A percentile compares a stretch with the other conserved stretches of the same genome.
phyloP scores from a whole-genome alignment of 768 basidiomycete species.

The Daedalea quercina region DNA sequence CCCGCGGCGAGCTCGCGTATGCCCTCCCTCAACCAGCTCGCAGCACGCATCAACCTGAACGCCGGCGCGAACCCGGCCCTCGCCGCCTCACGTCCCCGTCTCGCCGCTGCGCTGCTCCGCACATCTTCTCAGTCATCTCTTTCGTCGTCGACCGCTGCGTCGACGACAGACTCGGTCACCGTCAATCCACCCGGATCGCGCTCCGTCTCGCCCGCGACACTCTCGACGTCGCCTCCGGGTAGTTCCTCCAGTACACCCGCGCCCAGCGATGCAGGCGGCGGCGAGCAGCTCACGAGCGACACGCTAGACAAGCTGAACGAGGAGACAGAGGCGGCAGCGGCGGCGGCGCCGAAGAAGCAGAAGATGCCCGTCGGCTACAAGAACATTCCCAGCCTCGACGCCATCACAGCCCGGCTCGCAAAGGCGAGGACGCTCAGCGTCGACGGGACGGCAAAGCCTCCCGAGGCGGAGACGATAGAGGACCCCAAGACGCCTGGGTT shows the following conservation, averaged over 20 bases:
- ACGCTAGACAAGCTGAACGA: slow-evolving; percentile 58
- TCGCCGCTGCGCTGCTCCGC: slow-evolving; percentile 67
- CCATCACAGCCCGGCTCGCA: slow-evolving; percentile 74
- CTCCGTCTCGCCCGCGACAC: slow-evolving; percentile 54
- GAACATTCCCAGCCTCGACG: slow-evolving; percentile 82
- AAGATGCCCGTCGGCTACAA: slow-evolving; percentile 64
- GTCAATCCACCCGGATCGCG: slow-evolving; percentile 66
- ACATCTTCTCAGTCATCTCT: slow-evolving; percentile 49
- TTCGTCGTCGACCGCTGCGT: slow-evolving; percentile 41
- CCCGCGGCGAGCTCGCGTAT: slow-evolving; percentile 33
- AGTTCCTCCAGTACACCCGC: slow-evolving; percentile 36
- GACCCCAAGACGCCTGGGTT: slow-evolving; percentile 79
- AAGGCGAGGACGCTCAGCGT: slow-evolving; percentile 57
- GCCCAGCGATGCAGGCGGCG: slow-evolving; percentile 25
- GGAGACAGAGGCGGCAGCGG: slow-evolving; percentile 32
- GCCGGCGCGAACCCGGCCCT: slow-evolving; percentile 19
- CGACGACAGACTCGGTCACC: slow-evolving; percentile 50
- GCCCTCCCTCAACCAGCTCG: slow-evolving; percentile 77
- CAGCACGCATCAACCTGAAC: slow-evolving; percentile 62
- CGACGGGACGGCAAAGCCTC: slow-evolving; percentile 59
- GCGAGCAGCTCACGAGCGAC: slow-evolving; percentile 59
- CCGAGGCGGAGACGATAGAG: slow-evolving; percentile 73
- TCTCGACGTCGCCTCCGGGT: slow-evolving; percentile 40
- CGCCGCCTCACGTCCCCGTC: slow-evolving; percentile 53
- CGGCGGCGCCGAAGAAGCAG: slow-evolving; percentile 26